Conservation (phyloP, 345 rosid genomes). For the Linum usitatissimum region DNA sequence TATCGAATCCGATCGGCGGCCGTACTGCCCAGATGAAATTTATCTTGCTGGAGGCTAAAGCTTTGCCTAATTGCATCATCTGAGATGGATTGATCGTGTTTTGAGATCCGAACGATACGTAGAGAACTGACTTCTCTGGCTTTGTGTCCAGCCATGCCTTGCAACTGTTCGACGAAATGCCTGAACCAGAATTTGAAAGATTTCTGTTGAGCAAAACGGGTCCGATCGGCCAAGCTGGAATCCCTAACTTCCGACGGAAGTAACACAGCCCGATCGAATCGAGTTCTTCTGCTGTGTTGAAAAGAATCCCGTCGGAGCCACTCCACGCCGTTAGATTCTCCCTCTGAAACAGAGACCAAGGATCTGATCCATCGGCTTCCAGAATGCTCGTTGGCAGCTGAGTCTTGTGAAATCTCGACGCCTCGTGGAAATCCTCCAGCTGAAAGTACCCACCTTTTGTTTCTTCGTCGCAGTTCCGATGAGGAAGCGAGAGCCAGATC, state of each 20-base stretch:
- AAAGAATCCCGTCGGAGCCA: constrained; percentile 39
- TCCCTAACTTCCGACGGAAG: constrained; percentile 31
- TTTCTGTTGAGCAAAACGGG: constrained; percentile 36
- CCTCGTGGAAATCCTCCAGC: constrained; percentile 47
- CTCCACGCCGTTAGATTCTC: constrained; percentile 34
- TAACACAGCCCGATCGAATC: constrained; percentile 41
- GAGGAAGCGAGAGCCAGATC: constrained; percentile 40
- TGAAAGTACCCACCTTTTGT: constrained; percentile 18
- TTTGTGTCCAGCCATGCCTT: constrained; percentile 51
- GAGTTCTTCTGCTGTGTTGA: constrained; percentile 54
- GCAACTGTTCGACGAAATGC: constrained; percentile 17
- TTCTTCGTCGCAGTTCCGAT: constrained; percentile 14
- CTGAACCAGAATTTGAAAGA: constrained; percentile 7
- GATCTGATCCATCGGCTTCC: constrained; percentile 42
- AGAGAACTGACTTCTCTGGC: constrained; percentile 44
- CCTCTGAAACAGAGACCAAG: constrained; percentile 34
- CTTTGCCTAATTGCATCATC: constrained; percentile 49
- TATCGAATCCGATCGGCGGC: constrained; percentile 54
- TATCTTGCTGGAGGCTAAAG: constrained; percentile 41
- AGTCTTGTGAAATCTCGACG: constrained; percentile 31
- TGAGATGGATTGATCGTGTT: constrained; percentile 45
- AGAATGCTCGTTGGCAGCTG: constrained; percentile 35
- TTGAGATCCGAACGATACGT: constrained; percentile 58
- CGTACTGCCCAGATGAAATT: constrained; percentile 69
- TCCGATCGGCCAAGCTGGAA: constrained; percentile 48